A percentile compares a stretch with the other conserved stretches of the same genome.
Conservation (phyloP, 2,329 filamentous ascomycete species). For the Leptosphaerulina australis region DNA sequence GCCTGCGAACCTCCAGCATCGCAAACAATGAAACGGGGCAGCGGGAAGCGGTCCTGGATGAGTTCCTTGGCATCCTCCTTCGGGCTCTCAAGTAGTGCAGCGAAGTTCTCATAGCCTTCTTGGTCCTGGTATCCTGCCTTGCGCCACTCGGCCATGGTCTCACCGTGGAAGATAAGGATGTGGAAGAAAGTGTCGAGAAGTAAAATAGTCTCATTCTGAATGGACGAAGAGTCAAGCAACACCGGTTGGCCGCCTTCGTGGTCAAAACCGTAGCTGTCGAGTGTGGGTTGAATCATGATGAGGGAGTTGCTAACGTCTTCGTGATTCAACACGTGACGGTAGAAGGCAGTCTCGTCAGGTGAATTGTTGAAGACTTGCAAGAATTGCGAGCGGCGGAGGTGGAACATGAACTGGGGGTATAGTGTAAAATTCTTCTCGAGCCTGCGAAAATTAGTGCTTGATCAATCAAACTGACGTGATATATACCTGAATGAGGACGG, state of each 20-base stretch:
- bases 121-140: conserved; percentile 98
- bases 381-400: conserved; percentile 94
- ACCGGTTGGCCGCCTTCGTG: conserved; percentile 92
- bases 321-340: conserved; percentile 94
- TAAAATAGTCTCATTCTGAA: conserved; percentile 90
- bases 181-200: conserved; percentile 99
- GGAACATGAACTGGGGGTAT: conserved; percentile 99
- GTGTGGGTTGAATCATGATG: conserved; percentile 97
- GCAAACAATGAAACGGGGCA: conserved; percentile 97
- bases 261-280: conserved; percentile 97
- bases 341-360: conserved; percentile 98
- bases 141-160: conserved; percentile 97
- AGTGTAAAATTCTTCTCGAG: conserved; percentile 97
- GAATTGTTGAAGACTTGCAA: conserved; percentile 99
- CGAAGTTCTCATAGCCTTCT: conserved; percentile 97
- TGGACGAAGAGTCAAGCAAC: conserved; percentile 93
- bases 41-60: conserved; percentile 96
- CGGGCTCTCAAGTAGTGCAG: conserved; percentile 81
- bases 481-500: conserved; percentile 84
- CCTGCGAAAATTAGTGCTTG: conserved; percentile 51
- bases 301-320: conserved; percentile 96
- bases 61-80: conserved; percentile 98
- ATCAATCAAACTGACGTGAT: conserved; percentile 65
- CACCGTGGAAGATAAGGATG: conserved; percentile 98
- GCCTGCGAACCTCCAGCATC: conserved; percentile 98